These are phyloP conservation scores for Monilinia polystroma DNA, from an alignment of 2,329 filamentous ascomycete genomes.

Conservation along the genomic window DNA sequence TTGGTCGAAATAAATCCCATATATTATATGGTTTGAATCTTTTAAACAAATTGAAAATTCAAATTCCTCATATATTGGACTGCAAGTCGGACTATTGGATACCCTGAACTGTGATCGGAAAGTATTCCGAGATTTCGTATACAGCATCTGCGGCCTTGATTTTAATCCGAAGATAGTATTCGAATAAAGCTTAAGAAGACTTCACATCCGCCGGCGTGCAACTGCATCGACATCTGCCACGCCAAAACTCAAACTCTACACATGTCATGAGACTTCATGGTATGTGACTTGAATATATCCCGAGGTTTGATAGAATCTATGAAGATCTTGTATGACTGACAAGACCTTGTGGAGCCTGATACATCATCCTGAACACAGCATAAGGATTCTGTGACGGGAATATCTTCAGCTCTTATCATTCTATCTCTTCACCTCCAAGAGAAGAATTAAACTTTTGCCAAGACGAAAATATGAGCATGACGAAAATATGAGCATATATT, in stretches of 20 bases:
- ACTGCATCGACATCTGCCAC: too few relatives aligned
- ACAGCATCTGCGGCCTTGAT: not conserved
- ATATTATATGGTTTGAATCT: too few relatives aligned
- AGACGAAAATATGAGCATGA: slow-evolving; percentile 16
- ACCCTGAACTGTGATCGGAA: too few relatives aligned
- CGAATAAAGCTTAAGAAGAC: not conserved
- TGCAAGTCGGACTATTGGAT: too few relatives aligned
- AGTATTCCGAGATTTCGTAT: not conserved
- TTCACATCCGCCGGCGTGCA: not conserved
- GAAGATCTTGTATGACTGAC: not conserved
- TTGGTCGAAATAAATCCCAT: too few relatives aligned
- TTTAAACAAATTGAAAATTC: too few relatives aligned
- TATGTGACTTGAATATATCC: not conserved
- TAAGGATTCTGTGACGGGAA: not conserved
- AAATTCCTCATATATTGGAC: too few relatives aligned
- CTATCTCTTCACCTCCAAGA: not conserved
- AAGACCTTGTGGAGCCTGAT: slow-evolving; percentile 2
- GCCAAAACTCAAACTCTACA: not conserved
- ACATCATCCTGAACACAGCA: not conserved
- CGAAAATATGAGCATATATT: slow-evolving; percentile 9
- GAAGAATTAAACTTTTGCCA: not conserved
- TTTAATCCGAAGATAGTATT: not conserved
- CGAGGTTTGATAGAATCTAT: not conserved
- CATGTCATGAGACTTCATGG: not conserved
- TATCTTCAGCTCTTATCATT: not conserved